These are phyloP conservation scores for Ceratobasidium sp. DNA, from an alignment of 1,284 basidiomycete species.

Conservation along the genomic window DNA sequence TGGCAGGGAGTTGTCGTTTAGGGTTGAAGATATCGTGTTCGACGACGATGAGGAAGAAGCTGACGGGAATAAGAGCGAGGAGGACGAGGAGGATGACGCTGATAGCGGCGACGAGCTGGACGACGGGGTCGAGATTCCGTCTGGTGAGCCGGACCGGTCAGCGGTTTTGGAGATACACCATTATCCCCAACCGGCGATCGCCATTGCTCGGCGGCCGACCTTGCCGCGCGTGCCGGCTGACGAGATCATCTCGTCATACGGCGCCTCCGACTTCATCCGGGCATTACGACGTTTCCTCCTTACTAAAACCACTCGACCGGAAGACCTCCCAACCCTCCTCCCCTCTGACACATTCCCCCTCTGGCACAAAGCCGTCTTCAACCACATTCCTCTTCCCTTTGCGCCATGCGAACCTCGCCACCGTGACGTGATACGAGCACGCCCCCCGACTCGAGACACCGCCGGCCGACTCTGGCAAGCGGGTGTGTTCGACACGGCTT, in stretches of 20 bases:
- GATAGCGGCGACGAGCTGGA: too few relatives aligned
- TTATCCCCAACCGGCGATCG: slow-evolving; percentile 6
- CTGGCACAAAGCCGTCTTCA: slow-evolving; percentile 1
- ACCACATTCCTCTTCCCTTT: neutral
- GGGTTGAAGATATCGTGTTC: too few relatives aligned
- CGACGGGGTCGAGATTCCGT: too few relatives aligned
- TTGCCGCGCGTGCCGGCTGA: neutral
- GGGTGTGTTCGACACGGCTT: neutral
- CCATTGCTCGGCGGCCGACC: slow-evolving; percentile 19
- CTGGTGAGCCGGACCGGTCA: too few relatives aligned
- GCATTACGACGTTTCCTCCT: neutral
- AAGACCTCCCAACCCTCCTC: neutral
- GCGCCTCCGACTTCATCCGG: slow-evolving; percentile 25
- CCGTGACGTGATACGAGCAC: slow-evolving; percentile 2
- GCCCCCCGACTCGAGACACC: neutral
- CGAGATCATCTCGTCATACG: neutral
- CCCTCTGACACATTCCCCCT: neutral
- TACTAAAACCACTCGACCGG: neutral
- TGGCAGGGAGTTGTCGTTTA: neutral
- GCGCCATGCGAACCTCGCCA: neutral
- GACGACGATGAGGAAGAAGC: too few relatives aligned
- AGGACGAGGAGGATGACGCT: neutral
- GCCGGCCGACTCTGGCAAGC: neutral
- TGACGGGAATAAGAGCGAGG: neutral
- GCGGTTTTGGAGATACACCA: neutral